phyloP scores from a whole-genome alignment of 192 early-diverging fungal genomes.

The Pilaira anomala region DNA sequence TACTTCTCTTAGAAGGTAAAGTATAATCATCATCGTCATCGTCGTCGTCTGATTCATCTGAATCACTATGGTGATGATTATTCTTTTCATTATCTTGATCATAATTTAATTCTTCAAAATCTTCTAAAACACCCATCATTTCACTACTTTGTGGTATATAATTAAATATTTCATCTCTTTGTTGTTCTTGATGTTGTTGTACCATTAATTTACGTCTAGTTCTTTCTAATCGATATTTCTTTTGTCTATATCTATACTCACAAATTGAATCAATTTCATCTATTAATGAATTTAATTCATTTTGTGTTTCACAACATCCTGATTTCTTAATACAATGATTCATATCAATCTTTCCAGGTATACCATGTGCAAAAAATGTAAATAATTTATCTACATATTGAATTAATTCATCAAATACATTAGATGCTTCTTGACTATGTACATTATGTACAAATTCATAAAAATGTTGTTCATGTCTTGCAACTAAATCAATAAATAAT shows the following conservation, averaged over 20 bases:
- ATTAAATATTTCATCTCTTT: constrained; percentile 4
- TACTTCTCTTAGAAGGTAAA: not conserved
- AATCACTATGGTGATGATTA: not conserved
- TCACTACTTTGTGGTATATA: constrained; percentile 12
- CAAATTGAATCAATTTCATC: constrained; percentile 17
- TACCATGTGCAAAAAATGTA: not conserved
- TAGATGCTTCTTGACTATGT: constrained; percentile 44
- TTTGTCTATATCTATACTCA: constrained; percentile 17
- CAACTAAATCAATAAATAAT: constrained; percentile 42
- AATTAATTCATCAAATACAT: constrained; percentile 50
- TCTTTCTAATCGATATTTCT: constrained; percentile 10
- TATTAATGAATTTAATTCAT: not conserved
- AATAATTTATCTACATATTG: constrained; percentile 47
- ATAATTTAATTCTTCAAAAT: constrained; percentile 4
- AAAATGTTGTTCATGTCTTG: constrained; percentile 45
- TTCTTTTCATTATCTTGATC: not conserved
- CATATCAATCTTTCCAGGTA: constrained; percentile 17
- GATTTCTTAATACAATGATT: not conserved
- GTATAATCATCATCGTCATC: not conserved
- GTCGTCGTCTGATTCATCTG: not conserved
- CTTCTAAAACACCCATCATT: constrained; percentile 5
- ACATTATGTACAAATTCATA: constrained; percentile 55
- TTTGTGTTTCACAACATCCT: not conserved
- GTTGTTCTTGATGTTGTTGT: not conserved
- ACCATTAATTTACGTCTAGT: constrained; percentile 6